Percentiles rank a stretch among this genome's conserved stretches.
Evolutionary conservation across 1,139 yeast species (phyloP).

Genomic region (Candida sp.): DNA sequence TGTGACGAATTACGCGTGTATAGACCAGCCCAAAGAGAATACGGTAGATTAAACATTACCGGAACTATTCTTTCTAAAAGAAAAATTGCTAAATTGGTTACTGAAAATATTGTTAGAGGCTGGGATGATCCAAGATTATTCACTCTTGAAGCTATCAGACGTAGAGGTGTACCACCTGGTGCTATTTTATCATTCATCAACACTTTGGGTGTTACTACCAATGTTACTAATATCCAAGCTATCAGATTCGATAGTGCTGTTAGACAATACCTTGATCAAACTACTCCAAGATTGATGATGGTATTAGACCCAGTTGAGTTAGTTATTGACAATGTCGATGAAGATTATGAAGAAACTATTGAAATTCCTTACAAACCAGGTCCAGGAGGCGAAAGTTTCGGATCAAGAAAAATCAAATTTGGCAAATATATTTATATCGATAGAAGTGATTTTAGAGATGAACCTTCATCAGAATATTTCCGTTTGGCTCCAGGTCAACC

Average conservation of each 20-base stretch:
- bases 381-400: conserved; percentile 58
- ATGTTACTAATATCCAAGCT: conserved; percentile 87
- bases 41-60: conserved; percentile 91
- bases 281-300: conserved; percentile 96
- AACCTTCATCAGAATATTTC: conserved; percentile 58
- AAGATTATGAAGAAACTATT: conserved; percentile 63
- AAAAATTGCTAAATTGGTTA: conserved; percentile 90
- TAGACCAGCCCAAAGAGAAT: conserved; percentile 98
- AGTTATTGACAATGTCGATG: conserved; percentile 77
- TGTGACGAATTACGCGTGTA: conserved; percentile 94
- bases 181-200: conserved; percentile 91
- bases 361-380: conserved; percentile 93
- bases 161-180: conserved; percentile 99
- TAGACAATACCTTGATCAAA: conserved; percentile 81
- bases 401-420: conserved; percentile 75
- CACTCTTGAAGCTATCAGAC: conserved; percentile 90
- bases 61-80: conserved; percentile 96
- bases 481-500: conserved; percentile 93
- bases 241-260: conserved; percentile 87
- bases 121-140: conserved; percentile 99
- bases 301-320: conserved; percentile 83
- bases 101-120: conserved; percentile 77
- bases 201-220: conserved; percentile 95
- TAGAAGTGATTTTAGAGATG: conserved; percentile 80
- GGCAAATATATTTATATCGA: conserved; percentile 80